Base-by-base conservation (phyloP, 306 rosid genomes). In the Gastrolobium villosum region DNA sequence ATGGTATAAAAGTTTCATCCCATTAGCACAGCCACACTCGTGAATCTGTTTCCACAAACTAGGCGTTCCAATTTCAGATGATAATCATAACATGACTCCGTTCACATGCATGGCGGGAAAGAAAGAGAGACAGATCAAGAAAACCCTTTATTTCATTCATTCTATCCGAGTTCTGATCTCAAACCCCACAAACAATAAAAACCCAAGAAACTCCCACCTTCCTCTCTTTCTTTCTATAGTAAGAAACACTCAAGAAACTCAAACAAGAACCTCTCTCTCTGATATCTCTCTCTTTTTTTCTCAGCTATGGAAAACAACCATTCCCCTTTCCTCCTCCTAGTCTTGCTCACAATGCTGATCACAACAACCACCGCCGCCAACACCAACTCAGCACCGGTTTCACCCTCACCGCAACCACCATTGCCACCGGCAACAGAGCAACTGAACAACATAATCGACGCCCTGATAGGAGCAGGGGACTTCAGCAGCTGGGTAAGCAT, bases 381-480 rank as follows among this genome's bases (percentile, higher is more conserved):
- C 56, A 26, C 61, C 62, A 0, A 34, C 69, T 0, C 61, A 9
- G 2, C 57, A 3, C 72, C 45, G 0, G 45, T 52, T 0, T 35
- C 63, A 5, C 30, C 76, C 8, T 20, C 71, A 4, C 9, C 43
- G 6, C 52, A 61, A 2, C 7, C 72, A 2, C 7, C 75, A 64
- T 40, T 69, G 10, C 28, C 63, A 2, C 35, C 67, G 2, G 28
- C 83, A 3, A 11, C 76, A 0, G 75, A 81, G 26, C 88, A 93
- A 30, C 3, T 87, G 3, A 85, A 74, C 90, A 90, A 89, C 84
- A 89, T 93, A 11, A 76, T 93, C 1, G 90, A 91, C 65, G 92
- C 98, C 1, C 78, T 91, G 3, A 88, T 93, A 37, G 93, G 96
- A 10, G 68, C 90, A 0, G 88, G 89, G 0, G 96, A 89, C 84